Conservation (phyloP, 345 rosid species). For the Rhodamnia argentea region DNA sequence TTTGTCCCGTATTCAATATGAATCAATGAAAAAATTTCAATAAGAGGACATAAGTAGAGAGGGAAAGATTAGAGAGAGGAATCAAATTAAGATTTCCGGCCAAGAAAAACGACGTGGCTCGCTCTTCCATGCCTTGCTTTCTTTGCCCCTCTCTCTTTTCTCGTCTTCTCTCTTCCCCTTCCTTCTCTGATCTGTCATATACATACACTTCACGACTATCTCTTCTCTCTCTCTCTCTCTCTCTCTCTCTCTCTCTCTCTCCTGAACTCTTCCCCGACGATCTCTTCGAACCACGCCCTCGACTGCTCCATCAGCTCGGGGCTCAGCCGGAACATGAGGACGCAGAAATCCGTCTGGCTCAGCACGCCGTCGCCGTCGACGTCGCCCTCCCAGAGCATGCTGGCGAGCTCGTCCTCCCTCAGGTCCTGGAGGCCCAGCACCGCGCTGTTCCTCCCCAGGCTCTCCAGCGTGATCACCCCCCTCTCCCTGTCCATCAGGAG, state of each 20-base stretch:
- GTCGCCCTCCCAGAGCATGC: constrained; percentile 49
- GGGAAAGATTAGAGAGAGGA: background rate
- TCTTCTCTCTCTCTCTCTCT: background rate
- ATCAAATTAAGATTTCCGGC: background rate
- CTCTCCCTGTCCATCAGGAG: constrained; percentile 37
- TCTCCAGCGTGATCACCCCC: constrained; percentile 38
- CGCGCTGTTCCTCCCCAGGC: constrained; percentile 33
- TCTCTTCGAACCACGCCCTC: constrained; percentile 21
- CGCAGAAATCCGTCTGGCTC: constrained; percentile 44
- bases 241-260: too few relatives aligned
- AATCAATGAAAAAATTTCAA: background rate
- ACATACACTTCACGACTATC: too few relatives aligned
- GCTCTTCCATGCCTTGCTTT: background rate
- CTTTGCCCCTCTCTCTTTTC: background rate
- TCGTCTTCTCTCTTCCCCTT: background rate
- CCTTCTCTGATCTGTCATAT: background rate
- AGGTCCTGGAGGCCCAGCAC: constrained; percentile 28
- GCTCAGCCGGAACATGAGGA: constrained; percentile 51
- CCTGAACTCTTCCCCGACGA: background rate
- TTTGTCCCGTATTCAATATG: background rate
- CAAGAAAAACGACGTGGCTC: background rate
- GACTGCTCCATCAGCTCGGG: constrained; percentile 51
- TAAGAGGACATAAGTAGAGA: background rate
- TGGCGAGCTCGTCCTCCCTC: constrained; percentile 24
- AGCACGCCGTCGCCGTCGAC: constrained; percentile 41